Evolutionary conservation across 768 basidiomycete species (phyloP).

Genomic region (Lyophyllum shimeji): DNA sequence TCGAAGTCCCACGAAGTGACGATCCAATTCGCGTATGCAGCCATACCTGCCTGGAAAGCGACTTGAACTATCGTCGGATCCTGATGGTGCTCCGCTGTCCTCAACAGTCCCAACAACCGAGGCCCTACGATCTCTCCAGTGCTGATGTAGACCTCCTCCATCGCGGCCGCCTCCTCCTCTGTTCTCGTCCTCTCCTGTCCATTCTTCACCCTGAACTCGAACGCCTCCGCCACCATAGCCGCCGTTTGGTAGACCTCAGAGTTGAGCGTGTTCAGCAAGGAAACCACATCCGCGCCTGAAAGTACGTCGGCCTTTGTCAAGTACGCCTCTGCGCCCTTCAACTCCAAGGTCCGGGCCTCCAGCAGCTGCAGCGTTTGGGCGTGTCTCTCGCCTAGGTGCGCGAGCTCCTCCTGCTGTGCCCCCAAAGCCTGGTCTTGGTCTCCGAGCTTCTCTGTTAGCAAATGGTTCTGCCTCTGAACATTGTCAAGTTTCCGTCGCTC

Average conservation of each 20-base stretch:
- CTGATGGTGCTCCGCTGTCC: slow-evolving; percentile 34
- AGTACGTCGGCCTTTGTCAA: slow-evolving; percentile 40
- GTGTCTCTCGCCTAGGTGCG: slow-evolving; percentile 8
- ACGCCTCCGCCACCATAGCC: slow-evolving; percentile 44
- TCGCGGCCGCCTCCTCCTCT: slow-evolving; percentile 15
- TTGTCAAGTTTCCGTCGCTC: slow-evolving; percentile 12
- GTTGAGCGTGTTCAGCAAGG: slow-evolving; percentile 44
- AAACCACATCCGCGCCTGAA: slow-evolving; percentile 43
- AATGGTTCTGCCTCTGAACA: slow-evolving; percentile 1
- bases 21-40: slow-evolving; percentile 50
- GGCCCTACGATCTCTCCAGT: slow-evolving; percentile 28
- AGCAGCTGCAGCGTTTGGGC: slow-evolving; percentile 17
- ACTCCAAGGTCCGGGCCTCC: slow-evolving; percentile 28
- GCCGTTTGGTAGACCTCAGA: slow-evolving; percentile 48
- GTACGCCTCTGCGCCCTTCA: slow-evolving; percentile 44
- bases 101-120: slow-evolving; percentile 39
- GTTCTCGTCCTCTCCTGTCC: not conserved
- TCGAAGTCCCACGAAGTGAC: slow-evolving; percentile 52
- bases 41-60: slow-evolving; percentile 44
- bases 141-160: slow-evolving; percentile 26
- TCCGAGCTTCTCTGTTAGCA: slow-evolving; percentile 9
- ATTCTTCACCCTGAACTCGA: slow-evolving; percentile 22
- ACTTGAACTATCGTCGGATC: slow-evolving; percentile 43
- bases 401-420: slow-evolving; percentile 4
- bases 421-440: slow-evolving; percentile 8